A percentile compares a stretch with the other conserved stretches of the same genome.
Conservation (phyloP, 2,329 filamentous ascomycete genomes). For the Fusarium sp. region DNA sequence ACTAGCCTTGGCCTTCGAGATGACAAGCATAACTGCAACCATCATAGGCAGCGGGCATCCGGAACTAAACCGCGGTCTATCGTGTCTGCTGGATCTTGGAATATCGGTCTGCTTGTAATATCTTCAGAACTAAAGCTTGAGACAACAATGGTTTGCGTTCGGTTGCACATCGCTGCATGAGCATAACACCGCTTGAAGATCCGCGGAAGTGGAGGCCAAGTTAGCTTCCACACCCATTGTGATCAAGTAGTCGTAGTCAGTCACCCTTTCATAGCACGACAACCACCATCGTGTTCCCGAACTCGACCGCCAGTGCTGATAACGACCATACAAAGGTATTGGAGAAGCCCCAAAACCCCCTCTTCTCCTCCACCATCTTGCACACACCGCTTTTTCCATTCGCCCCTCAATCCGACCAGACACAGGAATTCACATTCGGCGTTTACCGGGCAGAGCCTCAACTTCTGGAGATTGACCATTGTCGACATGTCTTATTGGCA, state of each 20-base stretch:
- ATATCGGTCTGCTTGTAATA: conserved; percentile 12
- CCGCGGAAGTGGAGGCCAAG: conserved; percentile 14
- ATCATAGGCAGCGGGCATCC: conserved; percentile 15
- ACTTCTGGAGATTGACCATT: conserved; percentile 17
- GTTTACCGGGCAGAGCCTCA: conserved; percentile 37
- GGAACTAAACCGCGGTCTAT: conserved; percentile 13
- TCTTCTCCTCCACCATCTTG: conserved; percentile 42
- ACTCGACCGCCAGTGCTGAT: conserved; percentile 25
- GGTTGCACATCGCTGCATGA: conserved; percentile 39
- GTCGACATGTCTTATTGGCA: conserved; percentile 8
- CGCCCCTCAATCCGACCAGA: conserved; percentile 16
- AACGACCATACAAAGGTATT: conserved; percentile 13
- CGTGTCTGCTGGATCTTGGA: conserved; percentile 10
- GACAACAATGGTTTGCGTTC: conserved; percentile 9
- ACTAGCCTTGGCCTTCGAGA: conserved; percentile 25
- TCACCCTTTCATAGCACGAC: conserved; percentile 9
- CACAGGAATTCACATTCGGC: conserved; percentile 8
- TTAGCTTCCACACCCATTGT: conserved; percentile 23
- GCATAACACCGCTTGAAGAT: conserved; percentile 43
- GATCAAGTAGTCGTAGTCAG: neutral
- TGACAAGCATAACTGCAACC: conserved; percentile 40
- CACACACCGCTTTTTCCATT: conserved; percentile 46
- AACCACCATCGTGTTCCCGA: conserved; percentile 18
- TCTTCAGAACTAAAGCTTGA: conserved; percentile 10
- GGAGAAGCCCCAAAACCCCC: conserved; percentile 36